Evolutionary conservation across 2,329 filamentous ascomycete species (phyloP).

Genomic region (Trichoderma polysporum): DNA sequence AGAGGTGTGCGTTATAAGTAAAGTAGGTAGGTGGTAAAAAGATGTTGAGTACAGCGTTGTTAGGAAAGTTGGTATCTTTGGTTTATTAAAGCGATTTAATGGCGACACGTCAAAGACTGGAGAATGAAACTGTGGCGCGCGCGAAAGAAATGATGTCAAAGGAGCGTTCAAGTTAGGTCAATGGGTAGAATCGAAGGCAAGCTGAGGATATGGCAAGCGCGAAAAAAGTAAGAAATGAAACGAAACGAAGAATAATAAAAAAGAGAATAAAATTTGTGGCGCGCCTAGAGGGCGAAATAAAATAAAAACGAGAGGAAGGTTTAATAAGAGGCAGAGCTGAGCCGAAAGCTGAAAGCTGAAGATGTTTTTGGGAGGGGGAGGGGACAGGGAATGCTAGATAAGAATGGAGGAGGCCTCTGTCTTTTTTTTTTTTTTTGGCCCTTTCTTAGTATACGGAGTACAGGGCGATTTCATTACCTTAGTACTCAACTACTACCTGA

Average conservation of each 20-base stretch:
- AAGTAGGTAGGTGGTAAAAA: background rate
- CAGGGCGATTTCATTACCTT: background rate
- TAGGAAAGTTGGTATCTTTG: background rate
- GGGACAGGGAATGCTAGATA: background rate
- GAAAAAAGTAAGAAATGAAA: background rate
- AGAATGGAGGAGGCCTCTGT: conserved; percentile 4
- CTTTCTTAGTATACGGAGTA: background rate
- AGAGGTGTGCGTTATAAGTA: background rate
- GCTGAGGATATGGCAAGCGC: background rate
- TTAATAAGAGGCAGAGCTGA: background rate
- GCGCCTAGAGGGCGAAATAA: background rate
- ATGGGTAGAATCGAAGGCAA: background rate
- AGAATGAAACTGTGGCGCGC: background rate
- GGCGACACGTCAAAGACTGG: background rate
- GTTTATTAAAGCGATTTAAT: background rate
- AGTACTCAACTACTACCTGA: background rate
- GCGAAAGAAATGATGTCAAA: background rate
- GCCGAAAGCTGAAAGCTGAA: background rate
- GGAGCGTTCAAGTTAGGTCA: background rate
- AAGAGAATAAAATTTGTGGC: background rate
- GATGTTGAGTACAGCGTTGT: background rate
- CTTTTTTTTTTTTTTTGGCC: background rate
- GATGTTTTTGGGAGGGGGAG: background rate
- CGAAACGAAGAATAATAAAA: background rate
- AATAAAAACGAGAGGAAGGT: background rate